Conservation (phyloP, 2,329 filamentous ascomycete genomes). For the Hypocrella siamensis region DNA sequence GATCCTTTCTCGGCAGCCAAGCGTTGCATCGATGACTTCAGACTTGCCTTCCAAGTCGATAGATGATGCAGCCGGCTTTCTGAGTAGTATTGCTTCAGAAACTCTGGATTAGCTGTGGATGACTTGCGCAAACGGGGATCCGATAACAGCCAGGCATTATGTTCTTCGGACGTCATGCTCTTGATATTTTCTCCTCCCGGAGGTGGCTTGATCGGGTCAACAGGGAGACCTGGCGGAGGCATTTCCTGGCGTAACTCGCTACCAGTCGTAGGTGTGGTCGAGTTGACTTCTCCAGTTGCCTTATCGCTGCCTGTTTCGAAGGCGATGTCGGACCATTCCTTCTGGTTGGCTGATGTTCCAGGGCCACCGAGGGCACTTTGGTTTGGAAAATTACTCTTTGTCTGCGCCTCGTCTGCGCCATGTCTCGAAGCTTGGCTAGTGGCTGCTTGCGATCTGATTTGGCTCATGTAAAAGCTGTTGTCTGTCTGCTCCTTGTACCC, state of each 20-base stretch:
- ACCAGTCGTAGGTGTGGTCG: too few species aligned
- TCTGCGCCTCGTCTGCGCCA: conserved; percentile 12
- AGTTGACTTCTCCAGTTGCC: too few species aligned
- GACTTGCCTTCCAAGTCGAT: conserved; percentile 88
- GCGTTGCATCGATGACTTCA: conserved; percentile 78
- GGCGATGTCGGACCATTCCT: too few species aligned
- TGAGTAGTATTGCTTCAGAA: conserved; percentile 86
- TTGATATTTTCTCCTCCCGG: conserved; percentile 18
- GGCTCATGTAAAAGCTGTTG: conserved; percentile 66
- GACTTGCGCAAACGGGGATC: conserved; percentile 79
- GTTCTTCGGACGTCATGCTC: conserved; percentile 79
- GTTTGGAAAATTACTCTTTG: conserved; percentile 5
- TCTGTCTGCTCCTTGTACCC: conserved; percentile 73
- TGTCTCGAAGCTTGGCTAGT: conserved; percentile 13
- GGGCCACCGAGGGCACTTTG: too few species aligned
- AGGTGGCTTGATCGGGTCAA: not conserved
- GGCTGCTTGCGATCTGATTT: conserved; percentile 35
- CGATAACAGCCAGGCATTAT: conserved; percentile 71
- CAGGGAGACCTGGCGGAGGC: not conserved
- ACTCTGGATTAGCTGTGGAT: conserved; percentile 83
- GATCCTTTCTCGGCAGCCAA: conserved; percentile 54
- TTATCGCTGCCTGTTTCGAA: too few species aligned
- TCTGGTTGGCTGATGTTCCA: too few species aligned
- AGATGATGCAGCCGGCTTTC: conserved; percentile 91
- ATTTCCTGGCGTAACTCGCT: too few species aligned